These are phyloP conservation scores for Lachnellula cervina DNA, from an alignment of 2,329 filamentous ascomycete species.

Conservation along the genomic window DNA sequence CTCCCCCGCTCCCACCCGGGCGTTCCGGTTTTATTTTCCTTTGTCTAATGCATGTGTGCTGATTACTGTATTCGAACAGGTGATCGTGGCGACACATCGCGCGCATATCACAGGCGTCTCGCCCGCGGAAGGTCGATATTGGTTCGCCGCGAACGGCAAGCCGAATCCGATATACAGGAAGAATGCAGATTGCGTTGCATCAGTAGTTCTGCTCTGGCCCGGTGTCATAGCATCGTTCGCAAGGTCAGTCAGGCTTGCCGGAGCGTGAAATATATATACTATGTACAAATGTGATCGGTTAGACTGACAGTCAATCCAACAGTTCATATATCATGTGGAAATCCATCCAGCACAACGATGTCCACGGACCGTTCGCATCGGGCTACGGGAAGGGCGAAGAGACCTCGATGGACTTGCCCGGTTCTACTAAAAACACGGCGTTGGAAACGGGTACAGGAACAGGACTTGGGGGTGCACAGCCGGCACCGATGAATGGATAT, in stretches of 20 bases:
- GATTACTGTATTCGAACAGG: conserved; percentile 16
- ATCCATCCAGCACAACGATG: conserved; percentile 33
- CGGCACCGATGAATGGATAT: too few species aligned
- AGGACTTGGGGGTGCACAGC: too few species aligned
- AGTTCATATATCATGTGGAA: conserved; percentile 34
- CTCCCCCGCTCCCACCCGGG: background rate
- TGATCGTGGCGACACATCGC: conserved; percentile 43
- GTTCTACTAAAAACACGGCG: background rate
- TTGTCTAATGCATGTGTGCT: background rate
- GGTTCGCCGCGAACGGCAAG: conserved; percentile 31
- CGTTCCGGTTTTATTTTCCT: too few species aligned
- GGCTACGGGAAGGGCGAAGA: conserved; percentile 16
- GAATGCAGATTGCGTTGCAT: conserved; percentile 46
- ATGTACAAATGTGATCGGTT: too few species aligned
- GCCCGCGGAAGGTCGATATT: conserved; percentile 27
- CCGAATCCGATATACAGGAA: conserved; percentile 40
- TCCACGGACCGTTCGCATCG: conserved; percentile 26
- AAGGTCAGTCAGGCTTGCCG: conserved; percentile 31
- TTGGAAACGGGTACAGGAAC: background rate
- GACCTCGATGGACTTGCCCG: conserved; percentile 13
- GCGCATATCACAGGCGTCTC: conserved; percentile 40
- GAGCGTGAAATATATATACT: background rate
- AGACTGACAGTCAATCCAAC: background rate
- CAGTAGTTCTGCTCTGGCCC: conserved; percentile 49
- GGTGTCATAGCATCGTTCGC: conserved; percentile 45